Conservation (phyloP, 176 grass and related monocot species). For the Triticum monococcum region DNA sequence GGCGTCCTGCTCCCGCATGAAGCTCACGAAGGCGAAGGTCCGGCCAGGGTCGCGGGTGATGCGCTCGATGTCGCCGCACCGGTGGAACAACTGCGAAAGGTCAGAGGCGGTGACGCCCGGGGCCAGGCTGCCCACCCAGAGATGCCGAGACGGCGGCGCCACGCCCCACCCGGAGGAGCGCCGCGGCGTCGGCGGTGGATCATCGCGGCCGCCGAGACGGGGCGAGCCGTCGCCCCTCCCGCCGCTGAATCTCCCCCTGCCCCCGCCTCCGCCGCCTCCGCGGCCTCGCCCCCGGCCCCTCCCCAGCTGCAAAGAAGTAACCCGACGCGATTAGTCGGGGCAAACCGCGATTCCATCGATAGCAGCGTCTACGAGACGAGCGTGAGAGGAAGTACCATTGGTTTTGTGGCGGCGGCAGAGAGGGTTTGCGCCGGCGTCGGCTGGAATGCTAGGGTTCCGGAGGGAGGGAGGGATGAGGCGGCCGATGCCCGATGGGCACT, state of each 20-base stretch:
- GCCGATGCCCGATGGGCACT: not conserved
- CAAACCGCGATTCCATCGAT: not conserved
- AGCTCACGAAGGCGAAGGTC: conserved; percentile 83
- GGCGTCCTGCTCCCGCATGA: conserved; percentile 56
- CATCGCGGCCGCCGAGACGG: conserved; percentile 13
- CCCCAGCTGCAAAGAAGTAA: conserved; percentile 46
- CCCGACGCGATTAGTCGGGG: conserved; percentile 9
- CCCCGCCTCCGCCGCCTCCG: not conserved
- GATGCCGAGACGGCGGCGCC: conserved; percentile 74
- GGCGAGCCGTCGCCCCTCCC: conserved; percentile 8
- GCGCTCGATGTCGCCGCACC: conserved; percentile 68
- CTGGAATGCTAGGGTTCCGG: conserved; percentile 33
- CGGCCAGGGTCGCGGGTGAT: conserved; percentile 54
- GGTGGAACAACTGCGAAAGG: conserved; percentile 62
- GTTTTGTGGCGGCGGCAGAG: not conserved
- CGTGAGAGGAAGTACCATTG: conserved; percentile 28
- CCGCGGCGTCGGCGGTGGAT: conserved; percentile 10
- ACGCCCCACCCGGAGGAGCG: conserved; percentile 59
- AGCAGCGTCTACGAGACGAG: not conserved
- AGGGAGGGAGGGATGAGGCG: not conserved
- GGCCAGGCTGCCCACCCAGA: conserved; percentile 84
- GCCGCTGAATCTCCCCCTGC: conserved; percentile 33
- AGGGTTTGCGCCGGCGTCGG: conserved; percentile 22
- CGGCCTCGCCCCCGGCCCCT: conserved; percentile 35
- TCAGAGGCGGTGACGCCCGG: conserved; percentile 39